phyloP scores from a whole-genome alignment of 1,284 basidiomycete species.

The Microbotryum saponariae region DNA sequence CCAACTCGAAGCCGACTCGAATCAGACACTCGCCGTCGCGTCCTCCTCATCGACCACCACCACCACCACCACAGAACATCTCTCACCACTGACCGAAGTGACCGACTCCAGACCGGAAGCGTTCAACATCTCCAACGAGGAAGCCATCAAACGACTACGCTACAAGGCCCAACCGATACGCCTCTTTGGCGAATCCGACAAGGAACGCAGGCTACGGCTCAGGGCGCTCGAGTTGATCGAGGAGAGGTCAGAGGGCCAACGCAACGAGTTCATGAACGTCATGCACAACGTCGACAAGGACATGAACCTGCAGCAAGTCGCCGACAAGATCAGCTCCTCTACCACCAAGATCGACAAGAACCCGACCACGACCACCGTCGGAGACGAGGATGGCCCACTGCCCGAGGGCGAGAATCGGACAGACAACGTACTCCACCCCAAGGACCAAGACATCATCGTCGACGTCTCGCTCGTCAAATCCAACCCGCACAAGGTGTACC shows the following conservation, averaged over 20 bases:
- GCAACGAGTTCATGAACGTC: slow-evolving; percentile 92
- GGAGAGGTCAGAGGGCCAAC: slow-evolving; percentile 56
- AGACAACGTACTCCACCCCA: slow-evolving; percentile 21
- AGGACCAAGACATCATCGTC: slow-evolving; percentile 51
- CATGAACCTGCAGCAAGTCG: slow-evolving; percentile 55
- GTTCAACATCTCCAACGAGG: slow-evolving; percentile 90
- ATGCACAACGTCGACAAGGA: slow-evolving; percentile 77
- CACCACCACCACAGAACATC: background rate
- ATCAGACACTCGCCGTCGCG: slow-evolving; percentile 18
- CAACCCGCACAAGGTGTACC: slow-evolving; percentile 93
- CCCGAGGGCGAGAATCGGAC: slow-evolving; percentile 9
- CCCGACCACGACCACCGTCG: background rate
- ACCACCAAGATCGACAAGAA: slow-evolving; percentile 31
- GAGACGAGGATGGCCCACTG: slow-evolving; percentile 14
- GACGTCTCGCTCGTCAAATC: slow-evolving; percentile 77
- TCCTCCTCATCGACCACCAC: background rate
- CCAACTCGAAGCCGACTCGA: slow-evolving; percentile 36
- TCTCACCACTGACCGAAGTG: slow-evolving; percentile 2
- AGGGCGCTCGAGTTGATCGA: slow-evolving; percentile 91
- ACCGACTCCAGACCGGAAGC: slow-evolving; percentile 42
- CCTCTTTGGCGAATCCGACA: slow-evolving; percentile 90
- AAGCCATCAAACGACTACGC: slow-evolving; percentile 79
- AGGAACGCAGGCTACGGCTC: slow-evolving; percentile 78
- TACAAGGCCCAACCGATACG: slow-evolving; percentile 88
- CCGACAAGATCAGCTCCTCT: slow-evolving; percentile 40